Evolutionary conservation across 208 protist genomes (phyloP).

Genomic region (Trypanosoma brucei): DNA sequence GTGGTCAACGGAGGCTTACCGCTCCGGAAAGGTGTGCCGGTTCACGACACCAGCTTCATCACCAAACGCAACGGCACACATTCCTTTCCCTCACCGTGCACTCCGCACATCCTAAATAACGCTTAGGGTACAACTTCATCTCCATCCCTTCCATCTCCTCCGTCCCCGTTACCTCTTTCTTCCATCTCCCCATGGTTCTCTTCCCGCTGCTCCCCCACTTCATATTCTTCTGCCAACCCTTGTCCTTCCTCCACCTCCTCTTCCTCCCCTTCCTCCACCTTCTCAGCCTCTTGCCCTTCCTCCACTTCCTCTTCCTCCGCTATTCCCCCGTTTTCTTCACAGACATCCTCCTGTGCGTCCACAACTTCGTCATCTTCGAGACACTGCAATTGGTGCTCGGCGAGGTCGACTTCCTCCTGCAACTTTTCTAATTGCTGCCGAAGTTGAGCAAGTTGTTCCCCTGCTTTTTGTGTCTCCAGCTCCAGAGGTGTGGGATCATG

Average conservation of each 20-base stretch:
- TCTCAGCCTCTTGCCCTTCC: constrained; percentile 11
- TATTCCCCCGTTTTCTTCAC: constrained; percentile 5
- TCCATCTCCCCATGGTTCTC: too few relatives aligned
- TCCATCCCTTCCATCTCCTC: too few relatives aligned
- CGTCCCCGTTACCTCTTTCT: too few relatives aligned
- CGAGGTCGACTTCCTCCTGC: constrained; percentile 7
- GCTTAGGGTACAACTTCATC: too few relatives aligned
- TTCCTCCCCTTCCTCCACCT: not conserved
- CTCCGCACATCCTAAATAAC: too few relatives aligned
- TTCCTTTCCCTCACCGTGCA: too few relatives aligned
- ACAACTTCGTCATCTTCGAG: not conserved
- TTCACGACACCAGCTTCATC: too few relatives aligned
- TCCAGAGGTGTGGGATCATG: constrained; percentile 9
- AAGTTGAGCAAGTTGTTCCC: constrained; percentile 11
- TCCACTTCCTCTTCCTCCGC: constrained; percentile 10
- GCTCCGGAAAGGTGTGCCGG: too few relatives aligned
- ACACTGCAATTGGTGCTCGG: constrained; percentile 18
- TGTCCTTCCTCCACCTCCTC: constrained; percentile 8
- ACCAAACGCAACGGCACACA: too few relatives aligned
- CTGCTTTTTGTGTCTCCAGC: constrained; percentile 1
- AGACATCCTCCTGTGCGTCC: not conserved
- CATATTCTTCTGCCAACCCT: constrained; percentile 3
- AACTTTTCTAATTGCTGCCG: not conserved
- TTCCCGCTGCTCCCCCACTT: not conserved
- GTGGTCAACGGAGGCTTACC: too few relatives aligned